Base-by-base conservation (phyloP, 2,329 filamentous ascomycete species). In the Madurella mycetomatis region DNA sequence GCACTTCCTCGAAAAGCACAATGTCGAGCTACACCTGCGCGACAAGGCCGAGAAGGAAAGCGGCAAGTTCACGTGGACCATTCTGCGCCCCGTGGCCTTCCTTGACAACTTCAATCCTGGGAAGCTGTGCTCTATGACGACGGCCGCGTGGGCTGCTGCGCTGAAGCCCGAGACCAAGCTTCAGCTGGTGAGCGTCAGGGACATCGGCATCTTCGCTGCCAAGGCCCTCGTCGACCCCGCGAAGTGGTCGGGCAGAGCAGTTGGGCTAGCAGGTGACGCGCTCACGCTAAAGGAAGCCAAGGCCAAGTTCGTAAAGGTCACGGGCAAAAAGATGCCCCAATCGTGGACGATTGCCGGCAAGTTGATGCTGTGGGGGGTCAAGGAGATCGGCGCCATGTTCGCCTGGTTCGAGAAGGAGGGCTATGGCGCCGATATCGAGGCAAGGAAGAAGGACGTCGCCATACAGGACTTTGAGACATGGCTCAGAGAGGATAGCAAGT, bases 21-120 rank as follows among this genome's bases (percentile, higher is more conserved):
- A 78, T 41, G 78, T 86, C 61, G 84, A 87, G 68, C 64, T 78
- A 52, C 73, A 86, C 61, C 72, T 86, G 34, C 70, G 79, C 30
- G 73, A 69, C 63, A 53, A 62, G 57, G 60, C 60, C 15, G 49
- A 50, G 16, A 55, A 59, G 41, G 53, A 62, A 18, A 31, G 47
- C 30, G 53, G 61, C n/a, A 54, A 46, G n/a, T 60, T 68, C 59
- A 63, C 59, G 30, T 73, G 70, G 64, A 73, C 72, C 30, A 69
- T 75, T 47, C 58, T 76, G 15, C 65, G 72, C 7, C 73, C 72
- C 1, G 66, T 65, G 7, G 70, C 69, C 4, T 75, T 74, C 64
- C 66, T 75, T 61, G 72, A 75, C 49, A 75, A 74, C 58, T 49
- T 70, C 16, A 65, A 65, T 55, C 68, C 70, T 15, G 68, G 68